phyloP scores from a whole-genome alignment of 176 grass and related monocot species.

The Panicum miliaceum region DNA sequence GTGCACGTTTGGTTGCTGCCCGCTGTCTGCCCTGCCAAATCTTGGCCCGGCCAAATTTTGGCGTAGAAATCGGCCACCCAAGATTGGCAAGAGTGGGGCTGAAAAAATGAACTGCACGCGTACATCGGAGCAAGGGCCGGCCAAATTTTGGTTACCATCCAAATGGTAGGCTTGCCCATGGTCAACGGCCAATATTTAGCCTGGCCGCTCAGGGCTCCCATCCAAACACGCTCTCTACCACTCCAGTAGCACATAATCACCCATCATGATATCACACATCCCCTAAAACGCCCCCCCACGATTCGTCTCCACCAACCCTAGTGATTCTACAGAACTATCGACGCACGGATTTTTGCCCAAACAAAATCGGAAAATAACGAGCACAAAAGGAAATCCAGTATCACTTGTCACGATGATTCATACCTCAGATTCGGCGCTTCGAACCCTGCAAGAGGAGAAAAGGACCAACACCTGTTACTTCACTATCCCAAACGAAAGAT shows the following conservation, averaged over 20 bases:
- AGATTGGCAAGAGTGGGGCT: too few relatives aligned
- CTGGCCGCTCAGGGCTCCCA: too few relatives aligned
- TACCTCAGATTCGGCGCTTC: constrained; percentile 22
- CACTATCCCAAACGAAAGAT: background rate
- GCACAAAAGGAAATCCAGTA: background rate
- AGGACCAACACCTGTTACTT: background rate
- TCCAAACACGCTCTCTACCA: too few relatives aligned
- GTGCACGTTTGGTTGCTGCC: too few relatives aligned
- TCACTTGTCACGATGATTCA: background rate
- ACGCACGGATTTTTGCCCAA: background rate
- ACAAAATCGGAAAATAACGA: background rate
- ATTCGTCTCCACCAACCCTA: background rate
- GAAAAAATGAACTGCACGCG: too few relatives aligned
- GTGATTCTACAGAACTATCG: background rate
- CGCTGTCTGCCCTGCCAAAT: too few relatives aligned
- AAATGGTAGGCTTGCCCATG: too few relatives aligned
- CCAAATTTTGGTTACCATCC: too few relatives aligned
- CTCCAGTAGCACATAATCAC: background rate
- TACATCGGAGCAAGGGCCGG: too few relatives aligned
- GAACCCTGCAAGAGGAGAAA: constrained; percentile 22
- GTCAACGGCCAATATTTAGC: too few relatives aligned
- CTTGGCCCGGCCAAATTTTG: too few relatives aligned
- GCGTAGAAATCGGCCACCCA: too few relatives aligned
- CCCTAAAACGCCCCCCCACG: background rate
- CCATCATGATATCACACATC: background rate